Evolutionary conservation across 108 stramenopile species (phyloP).

Genomic region (Bacterosira constricta): DNA sequence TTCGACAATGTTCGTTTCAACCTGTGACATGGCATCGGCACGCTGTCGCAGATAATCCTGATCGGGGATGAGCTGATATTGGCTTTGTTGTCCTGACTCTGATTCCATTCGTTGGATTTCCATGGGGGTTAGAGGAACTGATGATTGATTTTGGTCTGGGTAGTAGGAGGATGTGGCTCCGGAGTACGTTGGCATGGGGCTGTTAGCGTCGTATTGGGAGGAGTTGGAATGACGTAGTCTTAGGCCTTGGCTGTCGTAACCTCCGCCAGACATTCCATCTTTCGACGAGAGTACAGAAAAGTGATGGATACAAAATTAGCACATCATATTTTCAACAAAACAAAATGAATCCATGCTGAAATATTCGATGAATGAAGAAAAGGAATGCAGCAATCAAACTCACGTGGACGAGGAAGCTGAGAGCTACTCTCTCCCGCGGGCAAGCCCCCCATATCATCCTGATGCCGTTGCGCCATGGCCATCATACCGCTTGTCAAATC

Average conservation of each 20-base stretch:
- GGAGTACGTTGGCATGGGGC: constrained; percentile 33
- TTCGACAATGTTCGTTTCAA: constrained; percentile 87
- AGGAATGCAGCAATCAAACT: constrained; percentile 5
- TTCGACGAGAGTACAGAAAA: neutral
- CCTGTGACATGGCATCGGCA: constrained; percentile 86
- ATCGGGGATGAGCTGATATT: constrained; percentile 87
- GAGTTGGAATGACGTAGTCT: constrained; percentile 39
- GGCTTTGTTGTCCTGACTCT: constrained; percentile 61
- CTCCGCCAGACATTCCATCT: constrained; percentile 20
- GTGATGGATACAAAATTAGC: neutral
- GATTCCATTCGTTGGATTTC: constrained; percentile 91
- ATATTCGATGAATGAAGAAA: neutral
- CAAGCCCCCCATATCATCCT: constrained; percentile 44
- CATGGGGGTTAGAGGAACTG: constrained; percentile 70
- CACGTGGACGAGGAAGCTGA: constrained; percentile 52
- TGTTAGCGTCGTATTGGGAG: constrained; percentile 23
- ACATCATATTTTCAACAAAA: neutral
- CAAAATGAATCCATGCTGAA: neutral
- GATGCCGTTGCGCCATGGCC: constrained; percentile 61
- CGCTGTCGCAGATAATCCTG: constrained; percentile 82
- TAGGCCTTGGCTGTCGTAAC: constrained; percentile 21
- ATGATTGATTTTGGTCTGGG: constrained; percentile 32
- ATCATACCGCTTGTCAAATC: constrained; percentile 88
- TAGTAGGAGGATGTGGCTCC: constrained; percentile 43
- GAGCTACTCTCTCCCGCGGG: constrained; percentile 51